A percentile compares a stretch with the other conserved stretches of the same genome.
These are phyloP conservation scores for Theobroma grandiflorum DNA, from an alignment of 441 rosid genomes.

Conservation along the genomic window DNA sequence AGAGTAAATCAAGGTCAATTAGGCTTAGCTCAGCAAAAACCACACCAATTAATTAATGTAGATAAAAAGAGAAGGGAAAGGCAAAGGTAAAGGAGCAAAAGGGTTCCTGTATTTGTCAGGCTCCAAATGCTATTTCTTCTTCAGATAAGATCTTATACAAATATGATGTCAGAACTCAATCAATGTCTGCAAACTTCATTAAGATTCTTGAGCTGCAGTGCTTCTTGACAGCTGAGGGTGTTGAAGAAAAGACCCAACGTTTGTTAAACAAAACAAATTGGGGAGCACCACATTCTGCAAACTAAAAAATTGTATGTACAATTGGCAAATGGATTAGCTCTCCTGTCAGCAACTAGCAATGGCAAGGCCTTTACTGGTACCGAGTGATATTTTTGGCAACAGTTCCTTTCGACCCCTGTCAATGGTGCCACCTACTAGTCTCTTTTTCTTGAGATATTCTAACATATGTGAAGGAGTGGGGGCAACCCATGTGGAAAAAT, in stretches of 20 bases:
- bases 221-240: too few species aligned
- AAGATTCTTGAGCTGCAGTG: background rate
- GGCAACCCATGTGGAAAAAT: conserved; percentile 60
- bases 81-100: conserved; percentile 24
- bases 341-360: background rate
- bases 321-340: background rate
- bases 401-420: too few species aligned
- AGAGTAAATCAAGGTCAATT: conserved; percentile 22
- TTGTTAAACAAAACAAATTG: too few species aligned
- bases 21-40: conserved; percentile 46
- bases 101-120: background rate
- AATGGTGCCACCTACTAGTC: too few species aligned
- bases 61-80: conserved; percentile 27
- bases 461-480: conserved; percentile 42
- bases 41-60: conserved; percentile 33
- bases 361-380: background rate
- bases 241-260: too few species aligned
- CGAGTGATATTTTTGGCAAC: too few species aligned
- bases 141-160: conserved; percentile 27
- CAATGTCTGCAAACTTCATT: background rate
- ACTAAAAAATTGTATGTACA: background rate
- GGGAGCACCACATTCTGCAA: background rate
- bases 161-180: background rate
- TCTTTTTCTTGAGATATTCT: background rate
- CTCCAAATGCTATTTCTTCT: conserved; percentile 25